Percentiles rank a stretch among this genome's conserved stretches.
Evolutionary conservation across 306 rosid genomes (phyloP).

Genomic region (Pterocarpus macrocarpus): DNA sequence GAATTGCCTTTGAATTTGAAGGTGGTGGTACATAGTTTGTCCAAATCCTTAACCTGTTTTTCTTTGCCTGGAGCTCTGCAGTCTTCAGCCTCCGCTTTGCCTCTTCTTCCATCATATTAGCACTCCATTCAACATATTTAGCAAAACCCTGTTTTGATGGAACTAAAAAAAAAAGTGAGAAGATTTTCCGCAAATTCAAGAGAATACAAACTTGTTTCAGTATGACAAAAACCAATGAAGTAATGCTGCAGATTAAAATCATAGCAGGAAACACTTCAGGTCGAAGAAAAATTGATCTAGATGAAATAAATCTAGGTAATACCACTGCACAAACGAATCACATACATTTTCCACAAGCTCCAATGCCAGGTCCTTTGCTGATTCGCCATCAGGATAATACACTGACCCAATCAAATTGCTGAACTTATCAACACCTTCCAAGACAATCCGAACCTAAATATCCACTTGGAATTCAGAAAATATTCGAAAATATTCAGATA

Average conservation of each 20-base stretch:
- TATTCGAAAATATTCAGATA: slow-evolving; percentile 33
- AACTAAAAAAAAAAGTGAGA: slow-evolving; percentile 23
- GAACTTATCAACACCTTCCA: slow-evolving; percentile 96
- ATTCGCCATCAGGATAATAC: slow-evolving; percentile 92
- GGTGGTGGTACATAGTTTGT: slow-evolving; percentile 90
- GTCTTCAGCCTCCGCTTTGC: slow-evolving; percentile 82
- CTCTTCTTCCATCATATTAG: slow-evolving; percentile 97
- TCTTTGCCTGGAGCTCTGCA: slow-evolving; percentile 94
- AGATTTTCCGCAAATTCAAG: slow-evolving; percentile 18
- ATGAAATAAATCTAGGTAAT: slow-evolving; percentile 27
- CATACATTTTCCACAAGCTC: slow-evolving; percentile 94
- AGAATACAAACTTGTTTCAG: slow-evolving; percentile 23
- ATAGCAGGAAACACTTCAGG: slow-evolving; percentile 19
- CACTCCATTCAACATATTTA: slow-evolving; percentile 98
- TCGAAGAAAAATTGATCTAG: slow-evolving; percentile 14
- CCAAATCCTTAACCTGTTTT: slow-evolving; percentile 80
- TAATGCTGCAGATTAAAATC: slow-evolving; percentile 15
- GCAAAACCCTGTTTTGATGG: slow-evolving; percentile 73
- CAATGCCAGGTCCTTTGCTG: slow-evolving; percentile 91
- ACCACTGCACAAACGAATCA: slow-evolving; percentile 27
- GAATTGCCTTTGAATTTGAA: slow-evolving; percentile 96
- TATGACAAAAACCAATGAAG: slow-evolving; percentile 43
- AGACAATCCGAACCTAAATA: slow-evolving; percentile 85
- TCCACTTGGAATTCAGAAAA: slow-evolving; percentile 54
- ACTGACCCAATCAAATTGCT: slow-evolving; percentile 97